Conservation (phyloP, 805 yeast genomes). For the Isabelozyma pseudorhagii region DNA sequence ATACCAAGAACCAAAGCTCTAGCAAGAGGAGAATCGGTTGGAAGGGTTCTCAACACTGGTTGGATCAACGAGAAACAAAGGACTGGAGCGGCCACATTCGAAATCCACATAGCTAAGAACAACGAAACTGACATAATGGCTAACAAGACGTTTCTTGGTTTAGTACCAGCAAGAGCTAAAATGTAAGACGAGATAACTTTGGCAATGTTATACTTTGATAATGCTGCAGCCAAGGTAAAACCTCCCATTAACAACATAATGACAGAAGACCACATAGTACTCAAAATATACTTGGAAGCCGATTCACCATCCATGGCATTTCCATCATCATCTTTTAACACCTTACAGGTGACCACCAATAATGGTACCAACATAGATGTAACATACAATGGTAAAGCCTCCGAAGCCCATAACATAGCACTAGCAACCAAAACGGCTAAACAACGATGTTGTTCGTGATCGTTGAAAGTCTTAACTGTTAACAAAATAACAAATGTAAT, state of each 20-base stretch:
- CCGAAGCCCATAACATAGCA: conserved; percentile 93
- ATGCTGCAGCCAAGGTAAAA: conserved; percentile 90
- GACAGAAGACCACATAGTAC: conserved; percentile 94
- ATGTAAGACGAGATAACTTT: conserved; percentile 80
- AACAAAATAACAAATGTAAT: conserved; percentile 41
- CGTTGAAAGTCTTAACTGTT: conserved; percentile 29
- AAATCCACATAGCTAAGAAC: conserved; percentile 90
- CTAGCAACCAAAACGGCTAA: conserved; percentile 79
- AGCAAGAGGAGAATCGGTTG: conserved; percentile 72
- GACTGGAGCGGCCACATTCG: conserved; percentile 97
- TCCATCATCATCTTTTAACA: conserved; percentile 52
- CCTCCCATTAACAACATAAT: conserved; percentile 90
- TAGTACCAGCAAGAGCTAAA: conserved; percentile 78
- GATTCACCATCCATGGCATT: conserved; percentile 56
- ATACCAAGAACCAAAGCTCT: conserved; percentile 86
- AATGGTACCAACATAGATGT: conserved; percentile 85
- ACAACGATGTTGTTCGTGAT: conserved; percentile 41
- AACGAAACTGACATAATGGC: conserved; percentile 85
- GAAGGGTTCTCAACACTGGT: conserved; percentile 81
- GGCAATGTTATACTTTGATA: conserved; percentile 88
- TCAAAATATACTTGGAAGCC: conserved; percentile 75
- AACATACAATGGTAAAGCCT: conserved; percentile 85
- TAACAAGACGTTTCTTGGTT: conserved; percentile 72
- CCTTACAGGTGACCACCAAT: conserved; percentile 68
- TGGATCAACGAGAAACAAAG: conserved; percentile 87